Conservation (phyloP, 768 basidiomycete species). For the Lactarius sanguifluus region DNA sequence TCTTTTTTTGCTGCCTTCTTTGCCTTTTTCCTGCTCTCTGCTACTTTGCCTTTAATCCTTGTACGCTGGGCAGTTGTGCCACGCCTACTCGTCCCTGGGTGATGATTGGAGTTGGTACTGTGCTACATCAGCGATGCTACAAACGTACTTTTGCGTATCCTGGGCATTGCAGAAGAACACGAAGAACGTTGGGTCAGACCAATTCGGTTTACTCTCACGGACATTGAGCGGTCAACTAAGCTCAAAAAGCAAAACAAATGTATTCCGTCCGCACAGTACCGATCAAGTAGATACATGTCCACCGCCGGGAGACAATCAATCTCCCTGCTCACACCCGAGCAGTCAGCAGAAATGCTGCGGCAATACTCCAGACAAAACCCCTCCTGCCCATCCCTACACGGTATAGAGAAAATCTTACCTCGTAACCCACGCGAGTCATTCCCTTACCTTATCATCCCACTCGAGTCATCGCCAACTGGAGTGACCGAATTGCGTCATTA, state of each 20-base stretch:
- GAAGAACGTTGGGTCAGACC: not conserved
- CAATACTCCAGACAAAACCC: not conserved
- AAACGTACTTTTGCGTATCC: conserved; percentile 32
- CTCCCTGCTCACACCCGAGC: conserved; percentile 20
- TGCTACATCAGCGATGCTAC: not conserved
- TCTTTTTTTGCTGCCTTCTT: conserved; percentile 76
- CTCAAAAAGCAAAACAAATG: conserved; percentile 4
- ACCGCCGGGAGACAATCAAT: conserved; percentile 10
- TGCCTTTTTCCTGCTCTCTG: conserved; percentile 74
- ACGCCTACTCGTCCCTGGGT: conserved; percentile 80
- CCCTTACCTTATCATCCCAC: conserved; percentile 21
- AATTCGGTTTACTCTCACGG: not conserved
- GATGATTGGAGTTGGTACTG: not conserved
- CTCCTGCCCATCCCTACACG: not conserved
- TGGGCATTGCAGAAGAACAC: conserved; percentile 23
- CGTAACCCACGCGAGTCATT: conserved; percentile 22
- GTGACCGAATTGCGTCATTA: conserved; percentile 1
- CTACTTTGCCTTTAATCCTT: conserved; percentile 71
- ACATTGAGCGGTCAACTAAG: not conserved
- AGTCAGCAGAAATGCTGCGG: conserved; percentile 18
- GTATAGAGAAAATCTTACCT: not conserved
- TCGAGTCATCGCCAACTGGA: conserved; percentile 13
- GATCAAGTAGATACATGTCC: conserved; percentile 14
- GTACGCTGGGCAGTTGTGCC: conserved; percentile 68
- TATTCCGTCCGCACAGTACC: not conserved